Evolutionary conservation across 352 stramenopile genomes (phyloP).

Genomic region (Globisporangium apiculatum): DNA sequence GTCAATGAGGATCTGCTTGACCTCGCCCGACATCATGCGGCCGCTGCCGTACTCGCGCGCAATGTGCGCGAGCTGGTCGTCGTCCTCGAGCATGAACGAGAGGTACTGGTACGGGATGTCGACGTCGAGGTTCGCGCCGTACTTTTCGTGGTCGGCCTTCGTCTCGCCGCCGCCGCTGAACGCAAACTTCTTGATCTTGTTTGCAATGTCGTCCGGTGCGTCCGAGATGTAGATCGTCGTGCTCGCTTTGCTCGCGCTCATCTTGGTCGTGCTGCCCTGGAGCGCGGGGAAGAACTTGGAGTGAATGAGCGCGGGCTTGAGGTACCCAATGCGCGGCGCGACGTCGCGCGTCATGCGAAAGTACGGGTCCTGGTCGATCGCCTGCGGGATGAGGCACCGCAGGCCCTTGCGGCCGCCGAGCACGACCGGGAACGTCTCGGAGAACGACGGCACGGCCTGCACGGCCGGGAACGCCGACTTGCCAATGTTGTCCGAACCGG

Average conservation of each 20-base stretch:
- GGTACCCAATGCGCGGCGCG: slow-evolving; percentile 94
- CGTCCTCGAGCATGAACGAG: slow-evolving; percentile 99
- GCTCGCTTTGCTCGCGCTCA: slow-evolving; percentile 95
- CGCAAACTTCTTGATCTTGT: slow-evolving; percentile 87
- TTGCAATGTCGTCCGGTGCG: slow-evolving; percentile 93
- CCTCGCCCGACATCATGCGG: slow-evolving; percentile 95
- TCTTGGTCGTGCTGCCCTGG: slow-evolving; percentile 97
- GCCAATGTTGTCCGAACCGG: slow-evolving; percentile 96
- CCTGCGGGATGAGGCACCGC: slow-evolving; percentile 98
- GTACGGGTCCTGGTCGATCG: slow-evolving; percentile 99
- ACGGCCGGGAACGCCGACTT: slow-evolving; percentile 98
- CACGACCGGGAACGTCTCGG: slow-evolving; percentile 93
- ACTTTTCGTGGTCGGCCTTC: slow-evolving; percentile 96
- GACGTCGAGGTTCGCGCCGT: slow-evolving; percentile 97
- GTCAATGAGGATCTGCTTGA: slow-evolving; percentile 97
- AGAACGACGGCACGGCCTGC: slow-evolving; percentile 97
- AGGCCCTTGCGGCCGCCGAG: slow-evolving; percentile 85
- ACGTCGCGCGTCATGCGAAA: slow-evolving; percentile 99
- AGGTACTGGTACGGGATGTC: slow-evolving; percentile 99
- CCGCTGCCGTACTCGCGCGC: slow-evolving; percentile 95
- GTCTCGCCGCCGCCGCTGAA: slow-evolving; percentile 96
- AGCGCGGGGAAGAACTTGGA: slow-evolving; percentile 99
- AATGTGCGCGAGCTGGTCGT: slow-evolving; percentile 93
- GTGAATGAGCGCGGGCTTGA: slow-evolving; percentile 97
- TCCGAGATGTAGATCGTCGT: slow-evolving; percentile 99